These are phyloP conservation scores for Deuterostichococcus epilithicus DNA, from an alignment of 139 green algal species.

Conservation along the genomic window DNA sequence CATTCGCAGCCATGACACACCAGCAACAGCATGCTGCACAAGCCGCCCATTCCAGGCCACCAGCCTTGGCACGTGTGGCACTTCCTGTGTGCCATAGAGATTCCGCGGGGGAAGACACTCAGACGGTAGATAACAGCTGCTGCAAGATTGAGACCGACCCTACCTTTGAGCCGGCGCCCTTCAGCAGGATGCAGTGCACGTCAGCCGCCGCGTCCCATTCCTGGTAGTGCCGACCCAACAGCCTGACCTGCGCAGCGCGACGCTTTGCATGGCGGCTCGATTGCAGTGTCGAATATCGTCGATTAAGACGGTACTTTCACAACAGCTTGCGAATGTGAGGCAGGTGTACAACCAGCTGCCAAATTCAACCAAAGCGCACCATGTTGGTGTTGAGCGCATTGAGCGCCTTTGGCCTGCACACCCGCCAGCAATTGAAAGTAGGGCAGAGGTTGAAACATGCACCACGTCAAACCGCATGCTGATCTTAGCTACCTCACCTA, in stretches of 20 bases:
- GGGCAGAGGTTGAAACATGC: too few relatives aligned
- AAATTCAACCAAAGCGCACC: conserved; percentile 38
- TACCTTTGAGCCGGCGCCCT: conserved; percentile 51
- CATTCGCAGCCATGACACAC: neutral
- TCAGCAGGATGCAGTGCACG: conserved; percentile 40
- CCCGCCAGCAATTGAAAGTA: neutral
- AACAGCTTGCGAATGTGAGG: neutral
- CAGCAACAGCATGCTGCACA: neutral
- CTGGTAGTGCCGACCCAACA: conserved; percentile 22
- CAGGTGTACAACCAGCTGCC: neutral
- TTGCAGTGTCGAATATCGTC: neutral
- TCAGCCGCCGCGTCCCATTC: conserved; percentile 18
- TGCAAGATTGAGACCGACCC: neutral
- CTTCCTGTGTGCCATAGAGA: neutral
- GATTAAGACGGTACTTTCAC: neutral
- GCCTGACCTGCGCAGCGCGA: conserved; percentile 4
- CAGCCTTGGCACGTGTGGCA: neutral
- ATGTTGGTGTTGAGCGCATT: conserved; percentile 73
- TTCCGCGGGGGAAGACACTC: too few relatives aligned
- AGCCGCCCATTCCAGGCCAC: neutral
- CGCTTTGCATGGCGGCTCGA: neutral
- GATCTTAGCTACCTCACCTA: neutral
- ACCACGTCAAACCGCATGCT: too few relatives aligned
- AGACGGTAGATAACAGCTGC: too few relatives aligned
- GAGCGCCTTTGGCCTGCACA: conserved; percentile 57